Base-by-base conservation (phyloP, 2,329 filamentous ascomycete species). In the Aureobasidium namibiae region DNA sequence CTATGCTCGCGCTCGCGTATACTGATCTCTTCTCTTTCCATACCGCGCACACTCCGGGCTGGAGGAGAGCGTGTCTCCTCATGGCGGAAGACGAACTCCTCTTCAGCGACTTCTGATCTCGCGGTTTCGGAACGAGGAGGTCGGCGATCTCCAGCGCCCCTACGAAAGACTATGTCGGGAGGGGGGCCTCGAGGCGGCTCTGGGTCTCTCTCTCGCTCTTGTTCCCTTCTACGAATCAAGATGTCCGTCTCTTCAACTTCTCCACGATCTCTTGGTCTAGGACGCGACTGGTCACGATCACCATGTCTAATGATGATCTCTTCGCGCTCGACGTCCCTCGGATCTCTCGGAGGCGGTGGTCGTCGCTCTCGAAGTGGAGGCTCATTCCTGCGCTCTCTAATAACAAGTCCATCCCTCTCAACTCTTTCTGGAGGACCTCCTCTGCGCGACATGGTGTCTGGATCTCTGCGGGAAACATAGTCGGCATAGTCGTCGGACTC, bases 371-470 rank as follows among this genome's bases (percentile, higher is more conserved):
- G 18, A 14, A 65, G 65, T 18, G 42, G 54, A 34, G 66, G 66
- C 23, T 67, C 66, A 23, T 61, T 62, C 39, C 66, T 64, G 21
- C 67, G 65, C 52, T 70, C 68, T n/a, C 67, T 64, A 56, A 75
- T 71, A 24, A 72, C 70, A 58, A 75, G 69, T 58, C 74, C 70
- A 56, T 76, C 74, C 61, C 75, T 70, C 62, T 76, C 74, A 58
- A 76, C 69, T 50, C 72, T 68, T 62, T 66, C 61, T 18, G 50
- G 49, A 6, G 61, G 61, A 2, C 45, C 53, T 21, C 62, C 61
- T 53, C 61, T 56, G 24, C 63, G 44, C 13, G 60, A 46, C 33
- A 48, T 16, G 50, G 60, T 33, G 53, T 59, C 31, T 45, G 29
- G 21, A 23, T 60, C 45, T 60, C 50, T 41, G 11, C 52, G 52